Conservation (phyloP, 257 asterid genomes). For the Voacanga thouarsii region DNA sequence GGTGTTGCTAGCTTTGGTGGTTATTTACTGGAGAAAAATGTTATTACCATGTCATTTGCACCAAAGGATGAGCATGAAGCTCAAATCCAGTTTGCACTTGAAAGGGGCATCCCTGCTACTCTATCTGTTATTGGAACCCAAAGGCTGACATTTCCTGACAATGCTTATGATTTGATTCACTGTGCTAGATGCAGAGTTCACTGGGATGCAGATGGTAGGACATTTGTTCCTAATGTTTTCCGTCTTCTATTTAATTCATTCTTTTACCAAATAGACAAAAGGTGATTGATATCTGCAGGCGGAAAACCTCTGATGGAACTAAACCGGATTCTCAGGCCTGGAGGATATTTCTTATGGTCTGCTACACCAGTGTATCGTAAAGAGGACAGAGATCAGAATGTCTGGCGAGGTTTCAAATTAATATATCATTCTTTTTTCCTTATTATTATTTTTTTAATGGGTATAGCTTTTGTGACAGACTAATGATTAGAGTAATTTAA, state of each 20-base stretch:
- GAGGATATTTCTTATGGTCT: slow-evolving; percentile 94
- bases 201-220: slow-evolving; percentile 89
- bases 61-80: slow-evolving; percentile 99
- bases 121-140: slow-evolving; percentile 91
- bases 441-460: too few species aligned
- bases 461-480: not conserved
- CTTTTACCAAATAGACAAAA: slow-evolving; percentile 12
- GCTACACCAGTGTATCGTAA: slow-evolving; percentile 88
- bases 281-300: slow-evolving; percentile 46
- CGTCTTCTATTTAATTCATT: slow-evolving; percentile 3
- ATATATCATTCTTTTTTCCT: not conserved
- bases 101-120: slow-evolving; percentile 88
- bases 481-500: not conserved
- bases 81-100: slow-evolving; percentile 97
- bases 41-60: slow-evolving; percentile 87
- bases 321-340: slow-evolving; percentile 92
- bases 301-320: slow-evolving; percentile 89
- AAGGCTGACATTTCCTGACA: slow-evolving; percentile 75
- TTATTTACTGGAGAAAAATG: slow-evolving; percentile 68
- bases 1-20: slow-evolving; percentile 99
- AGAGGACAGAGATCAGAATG: slow-evolving; percentile 57
- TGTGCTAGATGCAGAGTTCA: slow-evolving; percentile 98
- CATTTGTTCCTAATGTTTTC: slow-evolving; percentile 17
- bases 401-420: slow-evolving; percentile 65
- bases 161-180: slow-evolving; percentile 77